A percentile compares a stretch with the other conserved stretches of the same genome.
These are phyloP conservation scores for Triticum urartu DNA, from an alignment of 176 grass and related monocot species.

Conservation along the genomic window DNA sequence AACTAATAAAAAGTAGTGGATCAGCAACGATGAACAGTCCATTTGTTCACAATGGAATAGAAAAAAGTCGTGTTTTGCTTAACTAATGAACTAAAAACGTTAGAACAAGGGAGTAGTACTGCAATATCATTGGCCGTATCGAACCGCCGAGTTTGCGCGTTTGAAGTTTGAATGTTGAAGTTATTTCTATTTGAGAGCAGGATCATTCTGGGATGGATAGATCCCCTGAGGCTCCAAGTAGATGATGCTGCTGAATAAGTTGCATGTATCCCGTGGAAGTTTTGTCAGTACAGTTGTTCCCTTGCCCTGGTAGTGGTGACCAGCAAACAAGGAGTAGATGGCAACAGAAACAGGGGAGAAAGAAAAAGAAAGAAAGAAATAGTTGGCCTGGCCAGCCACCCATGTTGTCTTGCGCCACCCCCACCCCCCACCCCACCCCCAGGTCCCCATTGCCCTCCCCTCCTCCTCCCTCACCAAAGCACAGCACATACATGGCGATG, in stretches of 20 bases:
- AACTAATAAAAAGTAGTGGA: not conserved
- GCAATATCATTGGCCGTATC: not conserved
- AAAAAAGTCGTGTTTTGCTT: not conserved
- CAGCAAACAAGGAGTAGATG: slow-evolving; percentile 23
- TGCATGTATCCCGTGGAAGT: not conserved
- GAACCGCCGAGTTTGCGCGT: not conserved
- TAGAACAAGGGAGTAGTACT: not conserved
- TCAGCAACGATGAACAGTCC: not conserved
- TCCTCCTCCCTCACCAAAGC: not conserved
- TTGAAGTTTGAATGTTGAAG: not conserved
- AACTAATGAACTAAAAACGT: too few relatives aligned
- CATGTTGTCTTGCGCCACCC: slow-evolving; percentile 15
- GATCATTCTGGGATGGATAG: not conserved
- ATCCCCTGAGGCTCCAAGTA: not conserved
- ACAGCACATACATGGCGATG: not conserved
- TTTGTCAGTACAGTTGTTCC: slow-evolving; percentile 19
- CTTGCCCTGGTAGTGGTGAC: not conserved
- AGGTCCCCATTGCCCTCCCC: slow-evolving; percentile 1
- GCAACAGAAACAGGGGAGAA: slow-evolving; percentile 39
- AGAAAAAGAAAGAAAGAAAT: slow-evolving; percentile 19
- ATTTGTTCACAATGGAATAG: not conserved
- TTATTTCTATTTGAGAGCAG: not conserved
- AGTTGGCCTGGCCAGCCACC: not conserved
- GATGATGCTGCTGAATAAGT: not conserved
- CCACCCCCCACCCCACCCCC: not conserved